Base-by-base conservation (phyloP, 1,284 basidiomycete species). In the Tremellales sp. region DNA sequence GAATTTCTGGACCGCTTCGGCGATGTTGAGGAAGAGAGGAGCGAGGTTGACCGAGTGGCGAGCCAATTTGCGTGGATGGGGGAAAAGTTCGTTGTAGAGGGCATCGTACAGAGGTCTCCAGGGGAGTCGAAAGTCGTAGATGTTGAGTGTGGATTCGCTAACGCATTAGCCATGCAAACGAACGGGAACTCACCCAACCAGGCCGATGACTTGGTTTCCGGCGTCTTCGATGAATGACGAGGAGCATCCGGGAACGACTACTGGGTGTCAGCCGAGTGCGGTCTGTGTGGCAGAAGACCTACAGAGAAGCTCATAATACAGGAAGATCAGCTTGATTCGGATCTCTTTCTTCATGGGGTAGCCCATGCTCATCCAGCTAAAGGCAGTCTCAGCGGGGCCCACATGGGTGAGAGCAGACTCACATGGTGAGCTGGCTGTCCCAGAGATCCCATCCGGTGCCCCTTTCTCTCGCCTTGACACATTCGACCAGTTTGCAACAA, bases 71-170 rank as follows among this genome's bases (percentile, higher is more conserved):
- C 87, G 78, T 55, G 87, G 79, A 50, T 82, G 87, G 40, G 90
- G 79, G 69, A 91, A 93, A 39, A 94, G 74, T 65, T 94, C 88
- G 58, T 84, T 78, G 58, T 80, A 81, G 13, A 95, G 77, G 19
- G 88, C 81, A 47, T 86, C 80, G 68, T 85, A 91, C 4, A 94
- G 76, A 1, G 89, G 86, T 60, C 82, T 81, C 92, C 92, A 95
- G 1, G 88, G 87, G 1, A 97, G 78, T 50, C 88, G 79, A 70
- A 97, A 75, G 67, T 95, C 90, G 34, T 84, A 77, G 53, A 92
- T 81, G 44, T 80, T 78, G 40, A 93, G 71, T 61, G 85, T 83
- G 72, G 84, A 85, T 43, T 86, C 87, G 61, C 78, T 81, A 26
- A 76, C 78, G 24, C 81, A 71, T 46, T 66, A 70, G 52, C 76